Base-by-base conservation (phyloP, 441 rosid genomes). In the Eutrema salsugineum region DNA sequence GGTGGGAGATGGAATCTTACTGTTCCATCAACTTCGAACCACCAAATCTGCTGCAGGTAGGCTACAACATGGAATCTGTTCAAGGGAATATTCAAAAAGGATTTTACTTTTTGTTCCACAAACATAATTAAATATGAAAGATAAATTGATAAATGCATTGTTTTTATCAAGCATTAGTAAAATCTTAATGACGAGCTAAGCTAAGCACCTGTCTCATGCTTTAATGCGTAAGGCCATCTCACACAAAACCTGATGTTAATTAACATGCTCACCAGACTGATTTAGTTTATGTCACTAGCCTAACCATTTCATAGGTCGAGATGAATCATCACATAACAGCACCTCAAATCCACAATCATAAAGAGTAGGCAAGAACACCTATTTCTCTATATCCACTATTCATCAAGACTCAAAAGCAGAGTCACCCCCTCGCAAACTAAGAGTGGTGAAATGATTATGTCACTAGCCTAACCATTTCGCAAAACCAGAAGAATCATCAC, bases 11-110 rank as follows among this genome's bases (percentile, higher is more conserved):
- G 86, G 73, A 87, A 85, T 75, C 75, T 87, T 60, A 90, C 85
- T 33, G 74, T 74, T 65, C 96, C 96, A 62, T 88, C 94, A 10
- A 87, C 94, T 82, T 88, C 96, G 54, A 92, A 93, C 98, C 97
- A 93, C 97, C 98, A 91, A 73, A 91, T 86, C 84, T 91, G 97
- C 79, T 85, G 97, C 73, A 91, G 80, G 78, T 87, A 91, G 20
- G 98, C 96, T 79, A 93, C 88, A 50, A 77, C 80, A 36, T 79
- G 87, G 80, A 93, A 91, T 80, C 98, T 93, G 87, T 71, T 43
- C 74, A 63, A 40, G 20, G 20, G 16, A 27, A 7, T 24, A 68
- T 56, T 48, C 5, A 50, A 38, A 6, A 28, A 22, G 14, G 27
- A 48, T 8, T 27, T 46, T 12, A 53, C 22, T 6, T 27, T 46